phyloP scores from a whole-genome alignment of 257 asterid species.

The Solanum habrochaites region DNA sequence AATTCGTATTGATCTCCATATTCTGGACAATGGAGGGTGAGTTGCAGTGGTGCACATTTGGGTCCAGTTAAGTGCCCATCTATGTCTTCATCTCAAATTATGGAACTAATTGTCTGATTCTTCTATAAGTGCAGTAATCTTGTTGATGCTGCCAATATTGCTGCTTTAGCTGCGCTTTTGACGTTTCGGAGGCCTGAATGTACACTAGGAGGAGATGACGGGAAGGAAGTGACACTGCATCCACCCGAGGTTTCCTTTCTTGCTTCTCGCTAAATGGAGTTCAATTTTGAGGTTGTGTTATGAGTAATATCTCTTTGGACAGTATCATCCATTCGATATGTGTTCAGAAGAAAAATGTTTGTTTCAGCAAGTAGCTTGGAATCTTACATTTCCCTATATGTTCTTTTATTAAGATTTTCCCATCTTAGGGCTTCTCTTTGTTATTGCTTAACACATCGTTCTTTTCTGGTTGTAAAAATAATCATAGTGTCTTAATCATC shows the following conservation, averaged over 20 bases:
- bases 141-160: constrained; percentile 92
- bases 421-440: not conserved
- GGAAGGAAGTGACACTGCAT: constrained; percentile 67
- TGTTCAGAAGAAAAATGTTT: not conserved
- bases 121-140: constrained; percentile 50
- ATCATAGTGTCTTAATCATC: not conserved
- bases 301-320: not conserved
- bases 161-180: constrained; percentile 89
- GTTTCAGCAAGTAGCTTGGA: not conserved
- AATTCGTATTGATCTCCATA: constrained; percentile 78
- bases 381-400: not conserved
- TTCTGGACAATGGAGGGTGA: constrained; percentile 94
- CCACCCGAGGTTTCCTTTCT: constrained; percentile 58
- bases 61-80: not conserved
- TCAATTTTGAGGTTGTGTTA: not conserved
- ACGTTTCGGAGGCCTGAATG: constrained; percentile 92
- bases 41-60: constrained; percentile 6
- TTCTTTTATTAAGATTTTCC: not conserved
- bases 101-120: not conserved
- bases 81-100: not conserved
- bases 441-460: not conserved
- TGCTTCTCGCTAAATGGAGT: not conserved
- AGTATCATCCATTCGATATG: not conserved
- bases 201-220: constrained; percentile 78
- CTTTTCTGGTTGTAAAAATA: not conserved